Percentiles rank a stretch among this genome's conserved stretches.
These are phyloP conservation scores for Mycena amicta DNA, from an alignment of 768 basidiomycete species.

Conservation along the genomic window DNA sequence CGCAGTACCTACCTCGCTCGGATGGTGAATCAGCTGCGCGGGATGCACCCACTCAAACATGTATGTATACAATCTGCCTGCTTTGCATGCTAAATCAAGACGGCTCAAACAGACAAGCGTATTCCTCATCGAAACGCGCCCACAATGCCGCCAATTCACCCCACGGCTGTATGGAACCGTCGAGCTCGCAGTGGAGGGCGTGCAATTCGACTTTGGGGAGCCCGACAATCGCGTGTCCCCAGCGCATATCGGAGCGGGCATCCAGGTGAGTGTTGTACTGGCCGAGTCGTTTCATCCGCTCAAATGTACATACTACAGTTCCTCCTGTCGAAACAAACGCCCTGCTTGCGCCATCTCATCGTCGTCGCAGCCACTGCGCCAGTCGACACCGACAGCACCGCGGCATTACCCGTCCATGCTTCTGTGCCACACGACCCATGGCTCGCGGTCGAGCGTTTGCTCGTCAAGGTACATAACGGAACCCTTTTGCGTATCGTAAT, in stretches of 20 bases:
- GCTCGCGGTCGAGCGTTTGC: slow-evolving; percentile 11
- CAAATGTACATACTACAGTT: slow-evolving; percentile 6
- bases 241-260: slow-evolving; percentile 43
- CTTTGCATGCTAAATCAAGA: slow-evolving; percentile 6
- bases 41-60: slow-evolving; percentile 43
- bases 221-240: slow-evolving; percentile 48
- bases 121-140: slow-evolving; percentile 49
- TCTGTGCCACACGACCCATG: slow-evolving; percentile 10
- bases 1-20: slow-evolving; percentile 46
- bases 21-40: slow-evolving; percentile 44
- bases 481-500: background rate
- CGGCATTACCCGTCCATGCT: background rate
- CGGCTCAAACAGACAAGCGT: slow-evolving; percentile 35
- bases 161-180: slow-evolving; percentile 46
- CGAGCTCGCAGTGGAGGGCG: slow-evolving; percentile 37
- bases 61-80: slow-evolving; percentile 22
- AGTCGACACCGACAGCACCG: background rate
- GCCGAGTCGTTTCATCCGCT: background rate
- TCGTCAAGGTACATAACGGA: slow-evolving; percentile 9
- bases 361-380: slow-evolving; percentile 18
- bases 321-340: background rate
- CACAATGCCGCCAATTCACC: slow-evolving; percentile 31
- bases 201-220: slow-evolving; percentile 43
- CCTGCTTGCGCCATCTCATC: slow-evolving; percentile 17
- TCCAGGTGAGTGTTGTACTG: slow-evolving; percentile 40